Percentiles rank a stretch among this genome's conserved stretches.
Evolutionary conservation across 1,284 basidiomycete genomes (phyloP).

Genomic region (Albatrellus sp.): DNA sequence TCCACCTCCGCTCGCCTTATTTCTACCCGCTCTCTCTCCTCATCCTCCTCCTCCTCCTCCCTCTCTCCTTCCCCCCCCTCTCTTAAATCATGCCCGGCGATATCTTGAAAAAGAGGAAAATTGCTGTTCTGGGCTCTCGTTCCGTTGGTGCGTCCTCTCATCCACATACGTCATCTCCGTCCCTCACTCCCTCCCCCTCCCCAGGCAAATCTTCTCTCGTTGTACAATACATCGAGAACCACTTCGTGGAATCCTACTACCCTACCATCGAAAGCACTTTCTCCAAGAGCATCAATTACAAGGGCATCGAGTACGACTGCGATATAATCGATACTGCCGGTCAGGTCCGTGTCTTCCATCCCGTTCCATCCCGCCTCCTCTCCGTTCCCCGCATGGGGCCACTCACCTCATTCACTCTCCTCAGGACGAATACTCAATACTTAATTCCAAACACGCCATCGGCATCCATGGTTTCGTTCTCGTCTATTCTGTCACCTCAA

Average conservation of each 20-base stretch:
- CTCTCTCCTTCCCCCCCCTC: conserved; percentile 9
- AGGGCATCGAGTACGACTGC: conserved; percentile 81
- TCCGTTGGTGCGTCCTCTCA: conserved; percentile 53
- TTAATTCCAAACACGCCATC: conserved; percentile 73
- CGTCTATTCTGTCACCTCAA: conserved; percentile 90
- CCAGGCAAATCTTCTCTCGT: conserved; percentile 74
- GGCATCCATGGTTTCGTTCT: conserved; percentile 81
- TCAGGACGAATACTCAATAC: conserved; percentile 79
- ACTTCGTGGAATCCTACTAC: conserved; percentile 76
- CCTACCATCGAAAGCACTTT: conserved; percentile 92
- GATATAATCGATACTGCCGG: conserved; percentile 99
- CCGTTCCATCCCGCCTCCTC: not conserved
- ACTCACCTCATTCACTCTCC: conserved; percentile 3
- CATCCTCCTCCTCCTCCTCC: conserved; percentile 9
- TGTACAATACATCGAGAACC: conserved; percentile 59
- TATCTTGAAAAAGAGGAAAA: conserved; percentile 74
- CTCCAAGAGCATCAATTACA: conserved; percentile 75
- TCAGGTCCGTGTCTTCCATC: conserved; percentile 38
- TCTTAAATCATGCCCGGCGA: conserved; percentile 32
- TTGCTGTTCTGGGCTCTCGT: conserved; percentile 70
- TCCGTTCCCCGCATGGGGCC: not conserved
- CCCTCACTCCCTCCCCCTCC: conserved; percentile 6
- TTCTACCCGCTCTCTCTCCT: conserved; percentile 4
- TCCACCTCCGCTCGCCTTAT: conserved; percentile 10
- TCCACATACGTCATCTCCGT: conserved; percentile 11